Evolutionary conservation across 2,329 filamentous ascomycete genomes (phyloP).

Genomic region (Polychaeton citri): DNA sequence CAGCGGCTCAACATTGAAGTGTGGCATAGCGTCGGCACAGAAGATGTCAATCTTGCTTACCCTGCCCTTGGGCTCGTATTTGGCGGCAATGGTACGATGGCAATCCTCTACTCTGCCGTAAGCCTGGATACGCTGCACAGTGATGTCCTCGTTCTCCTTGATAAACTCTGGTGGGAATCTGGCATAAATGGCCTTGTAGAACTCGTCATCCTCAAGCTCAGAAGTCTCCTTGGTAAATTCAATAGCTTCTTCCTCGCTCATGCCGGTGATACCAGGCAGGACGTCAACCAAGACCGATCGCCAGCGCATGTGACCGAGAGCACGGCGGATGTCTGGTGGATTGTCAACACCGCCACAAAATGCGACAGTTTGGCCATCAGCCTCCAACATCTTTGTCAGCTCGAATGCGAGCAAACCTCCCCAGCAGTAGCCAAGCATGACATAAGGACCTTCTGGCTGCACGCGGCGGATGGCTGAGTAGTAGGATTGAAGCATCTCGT

Average conservation of each 20-base stretch:
- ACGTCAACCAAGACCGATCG: slow-evolving; percentile 9
- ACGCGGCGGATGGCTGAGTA: slow-evolving; percentile 23
- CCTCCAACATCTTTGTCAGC: slow-evolving; percentile 32
- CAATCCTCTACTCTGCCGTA: slow-evolving; percentile 10
- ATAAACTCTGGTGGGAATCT: slow-evolving; percentile 11
- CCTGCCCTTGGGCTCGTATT: slow-evolving; percentile 7
- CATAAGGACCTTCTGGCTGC: slow-evolving; percentile 40
- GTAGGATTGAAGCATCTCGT: slow-evolving; percentile 30
- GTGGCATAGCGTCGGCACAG: slow-evolving; percentile 8
- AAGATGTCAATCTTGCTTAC: slow-evolving; percentile 8
- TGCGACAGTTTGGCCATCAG: background rate
- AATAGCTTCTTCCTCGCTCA: slow-evolving; percentile 7
- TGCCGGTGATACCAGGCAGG: slow-evolving; percentile 8
- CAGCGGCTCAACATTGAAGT: slow-evolving; percentile 7
- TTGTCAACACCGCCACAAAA: background rate
- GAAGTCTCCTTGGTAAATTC: slow-evolving; percentile 8
- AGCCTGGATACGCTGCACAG: slow-evolving; percentile 8
- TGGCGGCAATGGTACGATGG: slow-evolving; percentile 7
- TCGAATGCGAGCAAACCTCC: slow-evolving; percentile 40
- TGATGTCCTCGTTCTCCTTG: slow-evolving; percentile 9
- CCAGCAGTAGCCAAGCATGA: slow-evolving; percentile 39
- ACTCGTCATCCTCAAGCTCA: slow-evolving; percentile 7
- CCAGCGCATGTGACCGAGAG: slow-evolving; percentile 8
- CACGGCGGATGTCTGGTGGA: slow-evolving; percentile 3
- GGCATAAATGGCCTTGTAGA: slow-evolving; percentile 9